phyloP scores from a whole-genome alignment of 441 rosid genomes.

The Euphorbia corollata region DNA sequence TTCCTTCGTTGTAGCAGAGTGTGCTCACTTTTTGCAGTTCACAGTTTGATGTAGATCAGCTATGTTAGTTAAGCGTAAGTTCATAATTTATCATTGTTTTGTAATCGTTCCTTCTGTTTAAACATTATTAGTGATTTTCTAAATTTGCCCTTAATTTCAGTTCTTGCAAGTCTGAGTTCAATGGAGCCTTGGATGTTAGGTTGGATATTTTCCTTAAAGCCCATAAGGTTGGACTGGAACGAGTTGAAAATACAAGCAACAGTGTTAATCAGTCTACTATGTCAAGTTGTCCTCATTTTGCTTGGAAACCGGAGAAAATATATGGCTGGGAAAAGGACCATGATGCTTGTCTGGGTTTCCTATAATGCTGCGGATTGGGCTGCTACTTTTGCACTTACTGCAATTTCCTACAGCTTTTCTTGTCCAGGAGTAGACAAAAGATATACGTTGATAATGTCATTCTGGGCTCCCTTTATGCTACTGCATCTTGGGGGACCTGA shows the following conservation, averaged over 20 bases:
- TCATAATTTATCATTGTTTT: background rate
- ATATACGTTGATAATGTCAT: conserved; percentile 3
- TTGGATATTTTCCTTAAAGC: background rate
- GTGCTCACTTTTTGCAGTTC: background rate
- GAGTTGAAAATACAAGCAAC: conserved; percentile 27
- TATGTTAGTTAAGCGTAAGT: background rate
- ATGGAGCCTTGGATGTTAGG: background rate
- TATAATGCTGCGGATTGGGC: conserved; percentile 30
- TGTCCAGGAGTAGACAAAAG: background rate
- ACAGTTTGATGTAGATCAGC: background rate
- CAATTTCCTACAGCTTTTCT: conserved; percentile 17
- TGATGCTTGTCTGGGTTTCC: conserved; percentile 31
- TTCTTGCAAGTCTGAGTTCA: background rate
- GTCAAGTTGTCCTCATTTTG: conserved; percentile 28
- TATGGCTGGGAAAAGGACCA: background rate
- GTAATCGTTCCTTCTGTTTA: background rate
- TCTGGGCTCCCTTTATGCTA: conserved; percentile 39
- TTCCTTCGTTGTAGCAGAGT: background rate
- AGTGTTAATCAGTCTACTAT: conserved; percentile 27
- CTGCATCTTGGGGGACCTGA: conserved; percentile 43
- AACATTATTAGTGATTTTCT: background rate
- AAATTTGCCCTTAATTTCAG: background rate
- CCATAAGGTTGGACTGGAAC: conserved; percentile 21
- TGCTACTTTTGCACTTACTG: conserved; percentile 20
- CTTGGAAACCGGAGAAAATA: conserved; percentile 31